A percentile compares a stretch with the other conserved stretches of the same genome.
phyloP scores from a whole-genome alignment of 2,329 filamentous ascomycete genomes.

The Beauveria bassiana region DNA sequence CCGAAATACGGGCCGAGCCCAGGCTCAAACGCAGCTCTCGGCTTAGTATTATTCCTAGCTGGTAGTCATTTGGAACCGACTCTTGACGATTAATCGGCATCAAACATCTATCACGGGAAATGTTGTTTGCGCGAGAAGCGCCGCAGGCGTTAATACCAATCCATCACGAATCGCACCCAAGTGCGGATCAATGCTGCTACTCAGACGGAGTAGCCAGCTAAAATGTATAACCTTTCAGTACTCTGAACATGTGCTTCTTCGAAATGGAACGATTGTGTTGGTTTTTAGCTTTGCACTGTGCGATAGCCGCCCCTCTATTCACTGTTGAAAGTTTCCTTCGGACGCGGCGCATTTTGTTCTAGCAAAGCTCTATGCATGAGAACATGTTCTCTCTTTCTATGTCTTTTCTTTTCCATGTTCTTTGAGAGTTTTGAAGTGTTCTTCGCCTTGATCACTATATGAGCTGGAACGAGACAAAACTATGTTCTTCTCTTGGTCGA shows the following conservation, averaged over 20 bases:
- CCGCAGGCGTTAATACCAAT: not conserved
- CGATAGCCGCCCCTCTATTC: not conserved
- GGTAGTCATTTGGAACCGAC: not conserved
- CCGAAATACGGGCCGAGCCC: slow-evolving; percentile 17
- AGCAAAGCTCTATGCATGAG: not conserved
- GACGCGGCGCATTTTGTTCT: slow-evolving; percentile 1
- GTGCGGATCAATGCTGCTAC: slow-evolving; percentile 10
- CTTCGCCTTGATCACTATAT: slow-evolving; percentile 4
- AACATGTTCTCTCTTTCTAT: not conserved
- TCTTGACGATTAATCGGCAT: not conserved
- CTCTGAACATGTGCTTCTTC: slow-evolving; percentile 8
- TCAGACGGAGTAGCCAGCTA: not conserved
- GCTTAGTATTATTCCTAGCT: slow-evolving; percentile 10
- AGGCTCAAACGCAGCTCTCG: slow-evolving; percentile 18
- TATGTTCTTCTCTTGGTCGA: not conserved
- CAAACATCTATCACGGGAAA: not conserved
- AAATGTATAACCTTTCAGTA: slow-evolving; percentile 19
- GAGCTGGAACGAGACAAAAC: slow-evolving; percentile 8
- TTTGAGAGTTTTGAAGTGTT: slow-evolving; percentile 6
- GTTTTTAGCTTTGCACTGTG: not conserved
- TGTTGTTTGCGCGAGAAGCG: not conserved
- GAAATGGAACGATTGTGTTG: slow-evolving; percentile 1
- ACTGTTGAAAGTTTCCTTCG: not conserved
- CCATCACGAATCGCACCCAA: not conserved
- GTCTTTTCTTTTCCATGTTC: not conserved